Base-by-base conservation (phyloP, 495 filamentous ascomycete species). In the Penicillium dipodomyicola region DNA sequence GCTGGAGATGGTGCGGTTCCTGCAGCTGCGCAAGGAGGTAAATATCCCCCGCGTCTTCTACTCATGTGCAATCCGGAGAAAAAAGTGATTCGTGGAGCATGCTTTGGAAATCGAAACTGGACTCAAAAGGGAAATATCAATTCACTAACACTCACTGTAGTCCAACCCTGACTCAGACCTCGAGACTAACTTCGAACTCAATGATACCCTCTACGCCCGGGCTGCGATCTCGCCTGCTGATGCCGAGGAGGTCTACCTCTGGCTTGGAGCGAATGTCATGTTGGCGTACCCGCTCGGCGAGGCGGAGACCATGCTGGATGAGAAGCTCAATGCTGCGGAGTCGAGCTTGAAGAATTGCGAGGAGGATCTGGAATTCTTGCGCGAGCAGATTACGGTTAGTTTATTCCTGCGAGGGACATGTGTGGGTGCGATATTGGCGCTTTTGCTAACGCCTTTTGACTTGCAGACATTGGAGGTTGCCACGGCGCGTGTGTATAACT, bases 211-310 rank as follows among this genome's bases (percentile, higher is more conserved):
- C 17, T 95, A 91, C 68, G 92, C 94, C 43, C 93, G 90, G 65
- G 94, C 95, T 15, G 75, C 81, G 10, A 82, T 98, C 56, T 84
- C 84, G 27, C 83, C 85, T 12, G 88, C 87, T 2, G 87, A 96
- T 15, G 92, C 90, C 0, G 88, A 96, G 11, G 94, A 98, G 71
- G 94, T 98, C 4, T 97, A 96, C 71, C 77, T 98, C 48, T 98
- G 94, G 94, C 80, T 98, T 25, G 94, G 94, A 19, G 94, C 94
- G 54, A 98, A 98, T 70, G 93, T 98, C 27, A 98, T 98, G 94
- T 78, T 98, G 54, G 82, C 92, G 44, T 98, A 98, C 69, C 90
- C 93, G 3, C 83, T 97, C 51, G 81, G 81, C 14, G 94, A 98
- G 74, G 94, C 94, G 1, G 82, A 90, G 76, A 73, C 75, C 35